Percentiles rank a stretch among this genome's conserved stretches.
Conservation (phyloP, 2,329 filamentous ascomycete genomes). For the Penicillium carneum region DNA sequence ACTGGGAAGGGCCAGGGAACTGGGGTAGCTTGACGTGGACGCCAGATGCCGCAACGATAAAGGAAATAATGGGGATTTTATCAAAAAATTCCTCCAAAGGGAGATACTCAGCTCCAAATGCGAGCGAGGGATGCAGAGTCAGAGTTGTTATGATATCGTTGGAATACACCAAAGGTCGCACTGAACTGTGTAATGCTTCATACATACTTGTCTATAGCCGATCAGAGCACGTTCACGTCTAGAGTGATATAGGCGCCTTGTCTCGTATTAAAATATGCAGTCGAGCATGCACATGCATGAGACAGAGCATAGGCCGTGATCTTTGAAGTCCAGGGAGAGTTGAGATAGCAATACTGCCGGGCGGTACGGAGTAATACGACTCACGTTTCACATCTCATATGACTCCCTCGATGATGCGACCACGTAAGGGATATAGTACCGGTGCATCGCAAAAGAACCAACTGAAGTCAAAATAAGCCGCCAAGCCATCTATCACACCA, state of each 20-base stretch:
- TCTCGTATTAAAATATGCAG: too few relatives aligned
- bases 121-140: neutral
- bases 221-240: too few relatives aligned
- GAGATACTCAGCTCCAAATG: neutral
- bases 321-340: neutral
- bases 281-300: too few relatives aligned
- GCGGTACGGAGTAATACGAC: neutral
- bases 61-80: neutral
- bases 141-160: neutral
- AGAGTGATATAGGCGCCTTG: too few relatives aligned
- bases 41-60: neutral
- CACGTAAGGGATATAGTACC: neutral
- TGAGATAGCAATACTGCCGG: neutral
- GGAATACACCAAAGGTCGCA: neutral
- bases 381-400: slow-evolving; percentile 3
- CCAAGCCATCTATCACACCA: neutral
- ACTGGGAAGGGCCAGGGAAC: neutral
- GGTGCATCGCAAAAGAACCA: neutral
- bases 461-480: neutral
- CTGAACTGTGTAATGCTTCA: neutral
- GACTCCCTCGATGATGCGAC: neutral
- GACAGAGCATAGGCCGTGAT: too few relatives aligned
- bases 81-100: neutral
- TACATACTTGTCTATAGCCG: too few relatives aligned
- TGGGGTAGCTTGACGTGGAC: neutral